These are phyloP conservation scores for Pyrrhoderma lamaoense DNA, from an alignment of 1,284 basidiomycete genomes.

Conservation along the genomic window DNA sequence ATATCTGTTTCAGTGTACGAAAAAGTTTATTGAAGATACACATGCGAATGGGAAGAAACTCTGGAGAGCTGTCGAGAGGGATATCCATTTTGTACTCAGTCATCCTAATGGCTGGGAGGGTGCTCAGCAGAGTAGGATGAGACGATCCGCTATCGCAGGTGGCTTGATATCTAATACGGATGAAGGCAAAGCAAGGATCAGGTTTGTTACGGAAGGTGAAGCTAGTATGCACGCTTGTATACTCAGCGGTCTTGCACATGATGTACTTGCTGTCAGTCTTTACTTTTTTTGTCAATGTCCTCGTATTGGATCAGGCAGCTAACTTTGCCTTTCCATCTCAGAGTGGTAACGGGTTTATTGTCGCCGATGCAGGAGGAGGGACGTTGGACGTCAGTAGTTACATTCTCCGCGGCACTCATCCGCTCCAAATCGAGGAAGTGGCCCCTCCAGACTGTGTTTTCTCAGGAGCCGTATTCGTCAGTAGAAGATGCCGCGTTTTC, in stretches of 20 bases:
- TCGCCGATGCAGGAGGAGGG: slow-evolving; percentile 73
- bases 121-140: slow-evolving; percentile 70
- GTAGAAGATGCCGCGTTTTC: slow-evolving; percentile 59
- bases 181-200: slow-evolving; percentile 58
- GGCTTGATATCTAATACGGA: slow-evolving; percentile 64
- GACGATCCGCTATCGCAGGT: slow-evolving; percentile 58
- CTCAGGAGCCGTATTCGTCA: slow-evolving; percentile 75
- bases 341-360: slow-evolving; percentile 65
- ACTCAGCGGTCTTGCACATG: slow-evolving; percentile 62
- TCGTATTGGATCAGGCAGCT: background rate
- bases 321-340: too few species aligned
- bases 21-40: slow-evolving; percentile 65
- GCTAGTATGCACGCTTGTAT: slow-evolving; percentile 74
- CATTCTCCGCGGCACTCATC: slow-evolving; percentile 55
- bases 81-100: slow-evolving; percentile 64
- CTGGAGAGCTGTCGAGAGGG: slow-evolving; percentile 58
- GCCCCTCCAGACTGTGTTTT: slow-evolving; percentile 78
- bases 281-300: slow-evolving; percentile 36
- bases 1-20: slow-evolving; percentile 66
- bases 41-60: slow-evolving; percentile 59
- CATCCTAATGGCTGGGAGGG: slow-evolving; percentile 82
- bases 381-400: slow-evolving; percentile 75
- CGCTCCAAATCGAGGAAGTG: slow-evolving; percentile 71
- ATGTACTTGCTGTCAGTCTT: slow-evolving; percentile 45
- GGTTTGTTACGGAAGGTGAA: slow-evolving; percentile 75